These are phyloP conservation scores for Eremomyces bilateralis DNA, from an alignment of 495 filamentous ascomycete genomes.

Conservation along the genomic window DNA sequence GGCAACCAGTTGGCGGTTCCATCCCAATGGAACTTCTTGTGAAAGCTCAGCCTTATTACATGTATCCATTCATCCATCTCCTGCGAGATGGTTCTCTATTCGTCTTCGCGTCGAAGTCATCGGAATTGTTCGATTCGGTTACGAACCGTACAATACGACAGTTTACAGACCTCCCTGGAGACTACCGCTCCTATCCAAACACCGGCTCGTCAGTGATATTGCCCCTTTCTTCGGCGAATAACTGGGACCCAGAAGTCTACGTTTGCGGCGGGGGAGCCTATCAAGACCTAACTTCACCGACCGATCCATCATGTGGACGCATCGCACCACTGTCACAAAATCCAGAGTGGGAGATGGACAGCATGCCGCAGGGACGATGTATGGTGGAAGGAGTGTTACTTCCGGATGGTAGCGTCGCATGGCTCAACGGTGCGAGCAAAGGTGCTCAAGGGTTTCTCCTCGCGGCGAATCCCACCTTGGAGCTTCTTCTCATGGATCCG, in stretches of 20 bases:
- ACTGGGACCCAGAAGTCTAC: conserved; percentile 31
- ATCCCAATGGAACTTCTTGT: conserved; percentile 28
- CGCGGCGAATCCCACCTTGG: conserved; percentile 28
- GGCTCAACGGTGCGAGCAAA: conserved; percentile 32
- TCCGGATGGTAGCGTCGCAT: conserved; percentile 37
- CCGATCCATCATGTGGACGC: conserved; percentile 35
- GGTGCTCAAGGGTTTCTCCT: conserved; percentile 40
- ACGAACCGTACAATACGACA: conserved; percentile 20
- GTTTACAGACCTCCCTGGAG: conserved; percentile 34
- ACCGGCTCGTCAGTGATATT: conserved; percentile 38
- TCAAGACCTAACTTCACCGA: conserved; percentile 36
- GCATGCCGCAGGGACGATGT: conserved; percentile 37
- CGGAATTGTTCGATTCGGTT: conserved; percentile 31
- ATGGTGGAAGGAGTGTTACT: conserved; percentile 40
- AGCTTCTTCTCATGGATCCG: conserved; percentile 36
- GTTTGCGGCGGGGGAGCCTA: conserved; percentile 43
- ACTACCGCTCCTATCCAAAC: conserved; percentile 41
- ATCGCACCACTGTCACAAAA: conserved; percentile 29
- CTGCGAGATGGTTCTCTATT: conserved; percentile 33
- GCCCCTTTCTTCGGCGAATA: conserved; percentile 28
- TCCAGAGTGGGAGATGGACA: conserved; percentile 37
- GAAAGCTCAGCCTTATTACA: conserved; percentile 40
- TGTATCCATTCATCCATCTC: conserved; percentile 43
- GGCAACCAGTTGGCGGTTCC: conserved; percentile 22
- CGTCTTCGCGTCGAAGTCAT: conserved; percentile 32